Evolutionary conservation across 306 rosid species (phyloP).

Genomic region (Herpetospermum pedunculosum): DNA sequence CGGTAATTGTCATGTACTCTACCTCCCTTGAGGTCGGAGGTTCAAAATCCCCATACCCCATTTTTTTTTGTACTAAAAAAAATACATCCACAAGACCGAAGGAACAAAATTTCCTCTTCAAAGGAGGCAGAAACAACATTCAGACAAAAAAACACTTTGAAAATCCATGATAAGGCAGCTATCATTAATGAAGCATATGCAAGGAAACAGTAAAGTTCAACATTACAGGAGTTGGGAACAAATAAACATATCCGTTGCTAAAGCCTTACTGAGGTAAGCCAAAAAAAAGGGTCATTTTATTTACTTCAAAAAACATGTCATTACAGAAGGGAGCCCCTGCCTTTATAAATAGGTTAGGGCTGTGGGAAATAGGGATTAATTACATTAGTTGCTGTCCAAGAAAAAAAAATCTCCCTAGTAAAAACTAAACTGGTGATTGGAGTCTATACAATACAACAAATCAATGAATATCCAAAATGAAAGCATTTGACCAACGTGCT

Average conservation of each 20-base stretch:
- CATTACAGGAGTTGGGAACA: conserved; percentile 23
- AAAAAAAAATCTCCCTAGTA: too few relatives aligned
- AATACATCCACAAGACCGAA: conserved; percentile 18
- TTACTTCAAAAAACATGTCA: not conserved
- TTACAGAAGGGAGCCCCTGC: not conserved
- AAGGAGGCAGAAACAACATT: conserved; percentile 19
- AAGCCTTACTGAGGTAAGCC: too few relatives aligned
- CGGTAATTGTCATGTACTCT: too few relatives aligned
- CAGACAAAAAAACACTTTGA: conserved; percentile 20
- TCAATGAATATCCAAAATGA: too few relatives aligned
- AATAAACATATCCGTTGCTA: not conserved
- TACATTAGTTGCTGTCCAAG: not conserved
- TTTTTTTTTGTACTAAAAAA: too few relatives aligned
- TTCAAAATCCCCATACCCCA: too few relatives aligned
- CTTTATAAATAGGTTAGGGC: not conserved
- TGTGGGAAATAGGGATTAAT: not conserved
- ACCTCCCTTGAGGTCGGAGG: too few relatives aligned
- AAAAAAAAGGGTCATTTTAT: too few relatives aligned
- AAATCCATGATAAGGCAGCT: conserved; percentile 25
- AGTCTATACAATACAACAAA: too few relatives aligned
- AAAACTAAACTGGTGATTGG: too few relatives aligned
- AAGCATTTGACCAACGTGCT: too few relatives aligned
- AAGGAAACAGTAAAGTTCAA: conserved; percentile 27
- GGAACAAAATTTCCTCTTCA: conserved; percentile 24
- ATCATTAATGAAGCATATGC: conserved; percentile 27